Evolutionary conservation across 305 asterid species (phyloP).

Genomic region (Solanum hybrid): DNA sequence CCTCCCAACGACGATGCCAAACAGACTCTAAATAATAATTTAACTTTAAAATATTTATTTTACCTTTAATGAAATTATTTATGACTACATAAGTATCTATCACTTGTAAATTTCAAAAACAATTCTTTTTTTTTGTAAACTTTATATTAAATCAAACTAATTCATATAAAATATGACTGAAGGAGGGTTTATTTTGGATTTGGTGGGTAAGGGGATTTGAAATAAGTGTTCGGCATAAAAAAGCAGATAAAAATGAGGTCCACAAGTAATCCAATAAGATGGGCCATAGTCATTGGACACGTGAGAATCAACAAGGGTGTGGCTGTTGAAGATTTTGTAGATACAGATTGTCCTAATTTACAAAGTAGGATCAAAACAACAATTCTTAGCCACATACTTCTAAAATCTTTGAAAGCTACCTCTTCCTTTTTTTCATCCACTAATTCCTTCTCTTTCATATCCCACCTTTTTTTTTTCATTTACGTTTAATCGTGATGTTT

Average conservation of each 20-base stretch:
- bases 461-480: neutral
- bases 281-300: neutral
- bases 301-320: neutral
- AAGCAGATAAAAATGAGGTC: neutral
- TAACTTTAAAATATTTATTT: too few species aligned
- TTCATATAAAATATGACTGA: too few species aligned
- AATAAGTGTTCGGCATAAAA: neutral
- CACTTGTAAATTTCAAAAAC: neutral
- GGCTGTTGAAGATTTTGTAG: neutral
- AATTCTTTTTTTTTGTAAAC: too few species aligned
- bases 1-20: too few species aligned
- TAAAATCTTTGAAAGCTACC: neutral
- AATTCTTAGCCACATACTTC: slow-evolving; percentile 1
- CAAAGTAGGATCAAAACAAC: neutral
- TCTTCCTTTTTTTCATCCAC: neutral
- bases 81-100: too few species aligned
- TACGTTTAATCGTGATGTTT: neutral
- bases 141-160: too few species aligned
- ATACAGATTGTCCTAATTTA: neutral
- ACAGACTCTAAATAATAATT: too few species aligned
- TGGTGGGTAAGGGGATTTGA: neutral
- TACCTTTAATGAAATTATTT: too few species aligned
- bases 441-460: neutral
- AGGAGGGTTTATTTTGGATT: neutral
- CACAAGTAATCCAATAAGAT: neutral